Evolutionary conservation across 805 yeast species (phyloP).

Genomic region (Ogataea saltuana): DNA sequence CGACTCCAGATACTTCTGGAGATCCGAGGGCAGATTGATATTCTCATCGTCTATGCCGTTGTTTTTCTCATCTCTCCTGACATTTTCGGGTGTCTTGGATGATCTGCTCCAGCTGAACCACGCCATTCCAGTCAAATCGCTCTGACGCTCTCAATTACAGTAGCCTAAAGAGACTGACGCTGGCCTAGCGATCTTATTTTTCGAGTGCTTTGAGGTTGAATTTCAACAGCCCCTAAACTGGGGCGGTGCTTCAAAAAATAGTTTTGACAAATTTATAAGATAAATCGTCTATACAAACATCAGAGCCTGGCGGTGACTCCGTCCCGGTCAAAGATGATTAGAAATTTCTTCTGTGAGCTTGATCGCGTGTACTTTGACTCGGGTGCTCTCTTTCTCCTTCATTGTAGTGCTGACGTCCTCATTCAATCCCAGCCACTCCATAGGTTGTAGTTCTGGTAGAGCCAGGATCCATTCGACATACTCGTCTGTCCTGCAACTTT

Average conservation of each 20-base stretch:
- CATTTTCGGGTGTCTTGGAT: neutral
- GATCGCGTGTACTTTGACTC: constrained; percentile 7
- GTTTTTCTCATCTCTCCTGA: constrained; percentile 1
- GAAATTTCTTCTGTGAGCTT: neutral
- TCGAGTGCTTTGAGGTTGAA: neutral
- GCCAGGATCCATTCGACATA: constrained; percentile 50
- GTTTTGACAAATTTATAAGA: neutral
- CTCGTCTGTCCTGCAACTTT: constrained; percentile 38
- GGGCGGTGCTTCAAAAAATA: neutral
- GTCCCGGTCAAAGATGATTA: constrained; percentile 3
- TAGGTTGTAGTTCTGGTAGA: constrained; percentile 52
- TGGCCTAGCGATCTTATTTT: too few species aligned
- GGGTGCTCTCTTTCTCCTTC: constrained; percentile 8
- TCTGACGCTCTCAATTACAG: neutral
- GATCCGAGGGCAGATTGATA: constrained; percentile 26
- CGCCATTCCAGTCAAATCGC: constrained; percentile 1
- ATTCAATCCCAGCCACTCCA: constrained; percentile 33
- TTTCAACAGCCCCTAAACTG: neutral
- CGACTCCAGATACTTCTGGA: constrained; percentile 27
- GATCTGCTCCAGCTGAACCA: constrained; percentile 5
- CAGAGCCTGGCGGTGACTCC: too few species aligned
- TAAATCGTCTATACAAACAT: too few species aligned
- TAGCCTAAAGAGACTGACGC: neutral
- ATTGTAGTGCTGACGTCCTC: constrained; percentile 12
- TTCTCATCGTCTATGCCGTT: neutral